Percentiles rank a stretch among this genome's conserved stretches.
Evolutionary conservation across 208 protist species (phyloP).

Genomic region (Trypanosoma boissoni): DNA sequence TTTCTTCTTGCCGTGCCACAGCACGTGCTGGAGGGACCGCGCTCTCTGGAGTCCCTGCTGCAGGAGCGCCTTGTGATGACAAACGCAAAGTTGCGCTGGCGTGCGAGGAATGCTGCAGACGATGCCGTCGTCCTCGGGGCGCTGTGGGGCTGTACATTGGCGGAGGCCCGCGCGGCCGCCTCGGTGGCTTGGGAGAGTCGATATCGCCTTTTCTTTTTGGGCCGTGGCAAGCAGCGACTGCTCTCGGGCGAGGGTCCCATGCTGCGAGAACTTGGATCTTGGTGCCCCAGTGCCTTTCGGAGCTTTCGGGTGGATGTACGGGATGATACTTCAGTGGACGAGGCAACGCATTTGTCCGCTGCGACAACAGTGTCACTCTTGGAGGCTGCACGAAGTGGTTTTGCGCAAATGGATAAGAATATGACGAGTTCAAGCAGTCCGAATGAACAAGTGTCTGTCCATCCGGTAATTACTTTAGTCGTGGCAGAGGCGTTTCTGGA

Average conservation of each 20-base stretch:
- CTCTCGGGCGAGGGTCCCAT: constrained; percentile 8
- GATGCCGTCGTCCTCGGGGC: constrained; percentile 4
- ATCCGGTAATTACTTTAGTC: background rate
- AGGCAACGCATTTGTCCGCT: constrained; percentile 2
- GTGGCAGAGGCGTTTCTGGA: constrained; percentile 16
- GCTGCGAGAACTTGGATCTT: constrained; percentile 22
- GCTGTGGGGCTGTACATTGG: constrained; percentile 13
- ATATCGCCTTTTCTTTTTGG: constrained; percentile 20
- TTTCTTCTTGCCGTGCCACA: background rate
- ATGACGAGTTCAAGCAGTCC: no score
- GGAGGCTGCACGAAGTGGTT: background rate
- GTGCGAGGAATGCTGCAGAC: background rate
- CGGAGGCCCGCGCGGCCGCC: background rate
- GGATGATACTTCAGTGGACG: background rate
- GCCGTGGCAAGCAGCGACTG: constrained; percentile 11
- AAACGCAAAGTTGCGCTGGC: constrained; percentile 11
- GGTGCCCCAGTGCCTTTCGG: constrained; percentile 18
- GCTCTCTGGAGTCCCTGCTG: constrained; percentile 13
- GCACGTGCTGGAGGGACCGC: background rate
- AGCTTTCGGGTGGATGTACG: constrained; percentile 22
- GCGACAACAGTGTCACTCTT: no score
- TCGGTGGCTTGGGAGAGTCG: background rate
- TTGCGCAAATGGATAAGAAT: background rate
- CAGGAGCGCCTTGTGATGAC: constrained; percentile 8
- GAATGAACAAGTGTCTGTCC: no score